phyloP scores from a whole-genome alignment of 371 early-diverging fungal species.

The Actinomortierella ambigua region DNA sequence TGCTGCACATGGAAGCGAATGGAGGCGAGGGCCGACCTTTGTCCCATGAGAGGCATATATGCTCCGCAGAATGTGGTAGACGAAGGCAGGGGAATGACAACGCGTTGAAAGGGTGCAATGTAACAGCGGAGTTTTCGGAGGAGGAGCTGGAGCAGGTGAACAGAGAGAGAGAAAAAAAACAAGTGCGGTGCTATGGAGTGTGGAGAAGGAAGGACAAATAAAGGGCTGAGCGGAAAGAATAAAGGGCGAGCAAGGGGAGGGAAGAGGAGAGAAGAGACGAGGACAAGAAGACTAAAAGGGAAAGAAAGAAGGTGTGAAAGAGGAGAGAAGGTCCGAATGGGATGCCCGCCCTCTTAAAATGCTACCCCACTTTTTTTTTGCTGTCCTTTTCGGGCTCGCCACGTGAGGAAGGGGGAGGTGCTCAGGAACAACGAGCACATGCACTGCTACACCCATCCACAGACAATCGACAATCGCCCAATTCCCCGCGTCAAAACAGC shows the following conservation, averaged over 20 bases:
- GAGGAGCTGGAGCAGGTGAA: not conserved
- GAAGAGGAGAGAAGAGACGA: not conserved
- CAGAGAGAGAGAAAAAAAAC: not conserved
- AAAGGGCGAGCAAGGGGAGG: not conserved
- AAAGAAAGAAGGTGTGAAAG: slow-evolving; percentile 2
- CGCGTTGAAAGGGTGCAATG: slow-evolving; percentile 10
- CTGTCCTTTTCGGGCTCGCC: too few relatives aligned
- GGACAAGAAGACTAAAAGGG: not conserved
- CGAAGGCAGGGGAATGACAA: slow-evolving; percentile 3
- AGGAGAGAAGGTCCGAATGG: not conserved
- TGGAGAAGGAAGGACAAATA: not conserved
- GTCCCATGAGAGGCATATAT: not conserved
- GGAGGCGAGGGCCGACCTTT: slow-evolving; percentile 12
- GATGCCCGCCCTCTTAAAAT: too few relatives aligned
- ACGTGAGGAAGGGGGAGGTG: too few relatives aligned
- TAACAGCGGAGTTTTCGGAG: not conserved
- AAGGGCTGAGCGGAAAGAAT: not conserved
- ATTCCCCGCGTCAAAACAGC: too few relatives aligned
- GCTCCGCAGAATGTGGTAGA: not conserved
- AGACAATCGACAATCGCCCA: too few relatives aligned
- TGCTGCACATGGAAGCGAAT: slow-evolving; percentile 42
- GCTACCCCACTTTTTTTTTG: too few relatives aligned
- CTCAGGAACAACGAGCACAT: too few relatives aligned
- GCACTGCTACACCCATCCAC: too few relatives aligned
- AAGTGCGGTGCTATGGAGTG: not conserved